Base-by-base conservation (phyloP, 2,329 filamentous ascomycete genomes). In the Cadophora sp. region DNA sequence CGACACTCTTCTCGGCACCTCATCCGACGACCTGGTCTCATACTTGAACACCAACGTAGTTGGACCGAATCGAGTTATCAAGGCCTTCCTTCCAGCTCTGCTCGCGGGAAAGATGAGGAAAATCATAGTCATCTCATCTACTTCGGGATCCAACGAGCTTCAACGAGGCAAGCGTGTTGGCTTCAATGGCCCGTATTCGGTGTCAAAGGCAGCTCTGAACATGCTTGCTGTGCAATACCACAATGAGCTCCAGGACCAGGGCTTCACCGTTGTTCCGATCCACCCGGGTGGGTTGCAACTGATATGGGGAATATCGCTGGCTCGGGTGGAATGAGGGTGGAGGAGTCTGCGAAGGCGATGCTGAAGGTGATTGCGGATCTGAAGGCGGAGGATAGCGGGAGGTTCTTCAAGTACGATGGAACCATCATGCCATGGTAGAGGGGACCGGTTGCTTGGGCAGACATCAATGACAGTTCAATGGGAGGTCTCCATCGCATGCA, bases 211-310 rank as follows among this genome's bases (percentile, higher is more conserved):
- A 14, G 20, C 47, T 24, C 22, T 50, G 47, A 27, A 50, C 22
- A 50, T 45, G 41, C 47, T 50, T 50, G 47, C 47, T 11, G 22
- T 50, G 47, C 20, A 50, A 11, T 50, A 50, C 14, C 47, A 50
- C 47, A 48, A 50, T 16, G 47, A 27, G 47, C 47, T 50, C n/a
- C 47, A 50, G 4, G 47, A n/a, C 14, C 48, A 6, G 18, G 41
- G 41, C 14, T 30, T 51, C 48, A 51, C 13, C 7, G 14, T 51
- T 30, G 24, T 30, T 8, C 48, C 48, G 6, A 51, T 33, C 24
- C 48, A 30, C 33, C 48, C 48, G 1, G 48, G 2, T 51, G 24
- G 48, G 48, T 51, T 51, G 27, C 6, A 30, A 30, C 27, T 30
- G 27, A 30, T 6, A 30, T 30, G 27, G 27, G 27, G 27, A 30